Base-by-base conservation (phyloP, 2,329 filamentous ascomycete species). In the Ophiognomonia clavigignenti-juglandacearum region DNA sequence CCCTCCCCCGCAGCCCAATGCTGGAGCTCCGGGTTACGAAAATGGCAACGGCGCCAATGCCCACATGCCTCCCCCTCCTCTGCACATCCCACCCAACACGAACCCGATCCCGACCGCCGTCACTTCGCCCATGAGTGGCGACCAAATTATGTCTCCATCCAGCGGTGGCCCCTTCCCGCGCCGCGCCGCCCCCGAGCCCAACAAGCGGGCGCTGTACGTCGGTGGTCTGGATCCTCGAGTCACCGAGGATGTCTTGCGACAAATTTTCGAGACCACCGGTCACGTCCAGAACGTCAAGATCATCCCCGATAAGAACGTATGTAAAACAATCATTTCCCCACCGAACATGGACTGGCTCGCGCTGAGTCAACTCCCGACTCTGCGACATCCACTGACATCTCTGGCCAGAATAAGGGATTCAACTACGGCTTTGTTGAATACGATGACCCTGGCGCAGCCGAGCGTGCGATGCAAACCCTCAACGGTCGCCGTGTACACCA, bases 361-460 rank as follows among this genome's bases (percentile, higher is more conserved):
- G 40, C 23, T 22, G 16, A 11, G 13, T 11, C 14, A n/a, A n/a
- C n/a, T 41, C 46, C 53, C 39, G 55, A 40, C 18, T 47, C 45
- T 39, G 53, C 54, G 39, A 52, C 50, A 46, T 50, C 57, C 59
- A 69, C 53, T 55, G 40, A 51, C 48, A 45, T 51, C 57, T 59
- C 69, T 64, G 65, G 76, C 57, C 70, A 95, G 82, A 86, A 85
- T 58, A 96, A 97, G 77, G 93, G 93, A 39, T 95, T 89, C 76
- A 98, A 98, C 75, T 98, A 98, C 70, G 93, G 93, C 20, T 98
- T 98, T 63, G 87, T 98, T 55, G 93, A 98, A 68, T 98, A 96
- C 69, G 93, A 98, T 68, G 93, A 98, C 66, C 93, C 93, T 44
- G 91, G 88, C 68, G 88, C 92, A 54, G 93, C 93, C 57, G 93